Evolutionary conservation across 208 protist genomes (phyloP).

Genomic region (Acanthamoeba lenticulata): DNA sequence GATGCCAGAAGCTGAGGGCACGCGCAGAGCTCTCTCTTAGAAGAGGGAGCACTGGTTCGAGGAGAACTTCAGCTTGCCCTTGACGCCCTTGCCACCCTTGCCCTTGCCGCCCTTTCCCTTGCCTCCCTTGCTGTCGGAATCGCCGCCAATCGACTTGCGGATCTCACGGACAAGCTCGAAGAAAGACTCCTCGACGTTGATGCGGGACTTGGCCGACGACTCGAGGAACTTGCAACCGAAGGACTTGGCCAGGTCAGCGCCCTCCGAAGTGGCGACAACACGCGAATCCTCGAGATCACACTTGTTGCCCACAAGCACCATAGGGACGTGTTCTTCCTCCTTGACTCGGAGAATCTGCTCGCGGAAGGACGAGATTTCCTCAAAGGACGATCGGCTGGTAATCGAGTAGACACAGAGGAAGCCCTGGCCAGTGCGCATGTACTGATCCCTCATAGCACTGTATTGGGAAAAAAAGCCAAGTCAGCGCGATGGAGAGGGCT

Average conservation of each 20-base stretch:
- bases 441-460: conserved; percentile 62
- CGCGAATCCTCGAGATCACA: conserved; percentile 76
- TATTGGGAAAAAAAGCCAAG: too few species aligned
- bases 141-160: conserved; percentile 50
- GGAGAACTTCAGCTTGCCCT: conserved; percentile 19
- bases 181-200: conserved; percentile 78
- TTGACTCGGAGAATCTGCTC: conserved; percentile 82
- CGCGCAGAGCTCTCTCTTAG: too few species aligned
- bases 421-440: conserved; percentile 72
- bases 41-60: conserved; percentile 48
- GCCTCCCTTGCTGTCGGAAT: background rate
- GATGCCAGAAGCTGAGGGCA: background rate
- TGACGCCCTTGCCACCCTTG: conserved; percentile 1
- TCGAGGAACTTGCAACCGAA: conserved; percentile 76
- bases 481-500: background rate
- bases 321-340: conserved; percentile 79
- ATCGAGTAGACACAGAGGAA: conserved; percentile 81
- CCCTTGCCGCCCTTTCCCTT: background rate
- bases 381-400: conserved; percentile 73
- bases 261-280: conserved; percentile 64
- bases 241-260: conserved; percentile 66
- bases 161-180: conserved; percentile 74
- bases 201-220: conserved; percentile 74
- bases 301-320: conserved; percentile 86
- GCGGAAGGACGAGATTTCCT: conserved; percentile 69